Evolutionary conservation across 108 stramenopile species (phyloP).

Genomic region (Craspedostauros australis): DNA sequence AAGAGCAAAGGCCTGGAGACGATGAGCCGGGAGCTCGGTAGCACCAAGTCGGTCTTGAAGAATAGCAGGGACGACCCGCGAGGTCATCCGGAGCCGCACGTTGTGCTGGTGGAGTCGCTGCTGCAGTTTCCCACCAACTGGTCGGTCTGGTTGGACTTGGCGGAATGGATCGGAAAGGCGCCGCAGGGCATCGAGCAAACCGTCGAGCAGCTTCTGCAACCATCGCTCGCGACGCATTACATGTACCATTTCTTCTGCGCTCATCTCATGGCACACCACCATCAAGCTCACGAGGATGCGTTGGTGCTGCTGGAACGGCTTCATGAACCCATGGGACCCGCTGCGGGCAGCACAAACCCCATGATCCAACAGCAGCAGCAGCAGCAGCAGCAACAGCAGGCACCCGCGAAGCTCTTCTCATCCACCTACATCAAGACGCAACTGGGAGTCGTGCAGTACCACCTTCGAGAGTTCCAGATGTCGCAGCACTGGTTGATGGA

Average conservation of each 20-base stretch:
- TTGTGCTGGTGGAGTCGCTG: constrained; percentile 66
- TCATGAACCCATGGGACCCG: constrained; percentile 45
- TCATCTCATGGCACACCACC: constrained; percentile 86
- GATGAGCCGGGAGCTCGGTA: no score
- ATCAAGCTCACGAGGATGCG: constrained; percentile 77
- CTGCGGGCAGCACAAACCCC: no score
- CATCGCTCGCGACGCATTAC: constrained; percentile 49
- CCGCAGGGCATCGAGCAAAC: constrained; percentile 36
- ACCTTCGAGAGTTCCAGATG: constrained; percentile 85
- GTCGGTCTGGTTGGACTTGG: constrained; percentile 95
- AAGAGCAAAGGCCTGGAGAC: constrained; percentile 23
- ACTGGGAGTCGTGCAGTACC: constrained; percentile 82
- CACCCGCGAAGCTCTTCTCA: constrained; percentile 62
- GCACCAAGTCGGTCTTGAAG: constrained; percentile 20
- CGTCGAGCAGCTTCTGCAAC: constrained; percentile 47
- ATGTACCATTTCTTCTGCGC: constrained; percentile 89
- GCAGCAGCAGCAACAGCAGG: constrained; percentile 22
- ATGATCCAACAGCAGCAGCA: no score
- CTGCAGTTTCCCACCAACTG: constrained; percentile 85
- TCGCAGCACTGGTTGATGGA: constrained; percentile 80
- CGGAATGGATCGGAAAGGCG: constrained; percentile 42
- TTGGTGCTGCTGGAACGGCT: constrained; percentile 60
- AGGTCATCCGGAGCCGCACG: constrained; percentile 40
- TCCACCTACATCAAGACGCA: constrained; percentile 72
- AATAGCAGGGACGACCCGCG: constrained; percentile 17